Percentiles rank a stretch among this genome's conserved stretches.
Conservation (phyloP, 1,284 basidiomycete species). For the Apiotrichum veenhuisii region DNA sequence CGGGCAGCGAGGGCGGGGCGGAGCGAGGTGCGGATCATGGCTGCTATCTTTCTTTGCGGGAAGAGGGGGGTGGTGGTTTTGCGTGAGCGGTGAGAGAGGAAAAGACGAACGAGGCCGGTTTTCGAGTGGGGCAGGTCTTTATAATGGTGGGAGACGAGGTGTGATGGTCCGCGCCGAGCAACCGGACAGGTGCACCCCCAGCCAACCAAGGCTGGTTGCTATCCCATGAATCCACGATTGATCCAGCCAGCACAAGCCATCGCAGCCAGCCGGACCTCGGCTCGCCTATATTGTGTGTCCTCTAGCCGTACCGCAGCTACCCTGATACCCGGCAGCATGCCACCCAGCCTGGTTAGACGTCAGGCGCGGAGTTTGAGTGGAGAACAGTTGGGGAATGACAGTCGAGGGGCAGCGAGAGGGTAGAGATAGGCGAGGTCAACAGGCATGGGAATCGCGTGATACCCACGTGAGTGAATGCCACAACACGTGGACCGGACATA, state of each 20-base stretch:
- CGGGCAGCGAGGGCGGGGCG: slow-evolving; percentile 22
- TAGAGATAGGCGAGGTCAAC: neutral
- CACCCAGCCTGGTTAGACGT: too few relatives aligned
- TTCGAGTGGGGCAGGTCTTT: neutral
- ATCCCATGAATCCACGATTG: too few relatives aligned
- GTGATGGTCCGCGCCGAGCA: slow-evolving; percentile 3
- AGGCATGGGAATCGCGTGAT: neutral
- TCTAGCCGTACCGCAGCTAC: too few relatives aligned
- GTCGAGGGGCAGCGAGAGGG: too few relatives aligned
- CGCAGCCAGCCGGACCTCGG: neutral
- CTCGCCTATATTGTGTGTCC: too few relatives aligned
- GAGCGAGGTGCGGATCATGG: slow-evolving; percentile 18
- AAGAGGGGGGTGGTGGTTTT: neutral
- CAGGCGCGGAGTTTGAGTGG: neutral
- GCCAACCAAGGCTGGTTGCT: neutral
- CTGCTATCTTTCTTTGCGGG: too few relatives aligned
- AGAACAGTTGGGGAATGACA: too few relatives aligned
- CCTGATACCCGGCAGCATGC: too few relatives aligned
- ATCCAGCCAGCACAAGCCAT: too few relatives aligned
- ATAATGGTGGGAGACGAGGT: neutral
- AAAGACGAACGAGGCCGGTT: slow-evolving; percentile 1
- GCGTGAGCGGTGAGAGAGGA: slow-evolving; percentile 1
- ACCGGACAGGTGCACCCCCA: neutral
- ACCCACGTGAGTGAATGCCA: neutral
- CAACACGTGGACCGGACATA: neutral